A percentile compares a stretch with the other conserved stretches of the same genome.
phyloP scores from a whole-genome alignment of 2,329 filamentous ascomycete genomes.

The Hypoxylon sp. region DNA sequence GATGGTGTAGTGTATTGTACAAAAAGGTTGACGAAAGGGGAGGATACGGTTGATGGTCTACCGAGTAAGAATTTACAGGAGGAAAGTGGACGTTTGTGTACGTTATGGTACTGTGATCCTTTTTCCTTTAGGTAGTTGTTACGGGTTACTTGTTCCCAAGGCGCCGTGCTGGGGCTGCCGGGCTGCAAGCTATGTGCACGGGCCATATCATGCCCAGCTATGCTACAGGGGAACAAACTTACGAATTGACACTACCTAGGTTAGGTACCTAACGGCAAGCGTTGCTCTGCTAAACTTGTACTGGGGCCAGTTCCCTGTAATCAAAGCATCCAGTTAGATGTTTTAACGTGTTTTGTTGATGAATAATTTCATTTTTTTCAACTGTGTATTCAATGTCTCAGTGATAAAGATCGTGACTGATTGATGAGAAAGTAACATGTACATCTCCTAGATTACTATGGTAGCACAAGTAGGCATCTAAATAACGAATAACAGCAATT shows the following conservation, averaged over 20 bases:
- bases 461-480: background rate
- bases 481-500: background rate
- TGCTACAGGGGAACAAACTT: background rate
- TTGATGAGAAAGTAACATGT: background rate
- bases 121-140: conserved; percentile 33
- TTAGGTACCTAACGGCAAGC: background rate
- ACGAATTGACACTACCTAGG: background rate
- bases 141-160: conserved; percentile 52
- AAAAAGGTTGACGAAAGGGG: conserved; percentile 34
- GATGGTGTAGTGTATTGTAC: conserved; percentile 43
- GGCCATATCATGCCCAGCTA: conserved; percentile 12
- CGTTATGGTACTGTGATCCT: conserved; percentile 29
- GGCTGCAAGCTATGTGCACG: conserved; percentile 38
- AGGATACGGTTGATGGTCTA: conserved; percentile 34
- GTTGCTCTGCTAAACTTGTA: background rate
- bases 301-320: background rate
- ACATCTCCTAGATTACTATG: background rate
- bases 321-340: background rate
- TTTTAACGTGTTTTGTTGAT: background rate
- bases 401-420: background rate
- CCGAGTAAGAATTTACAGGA: conserved; percentile 43
- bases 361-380: background rate
- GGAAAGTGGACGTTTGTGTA: conserved; percentile 36
- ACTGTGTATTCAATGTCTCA: background rate
- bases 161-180: conserved; percentile 36